Conservation (phyloP, 2,329 filamentous ascomycete species). For the Mycogone perniciosa region DNA sequence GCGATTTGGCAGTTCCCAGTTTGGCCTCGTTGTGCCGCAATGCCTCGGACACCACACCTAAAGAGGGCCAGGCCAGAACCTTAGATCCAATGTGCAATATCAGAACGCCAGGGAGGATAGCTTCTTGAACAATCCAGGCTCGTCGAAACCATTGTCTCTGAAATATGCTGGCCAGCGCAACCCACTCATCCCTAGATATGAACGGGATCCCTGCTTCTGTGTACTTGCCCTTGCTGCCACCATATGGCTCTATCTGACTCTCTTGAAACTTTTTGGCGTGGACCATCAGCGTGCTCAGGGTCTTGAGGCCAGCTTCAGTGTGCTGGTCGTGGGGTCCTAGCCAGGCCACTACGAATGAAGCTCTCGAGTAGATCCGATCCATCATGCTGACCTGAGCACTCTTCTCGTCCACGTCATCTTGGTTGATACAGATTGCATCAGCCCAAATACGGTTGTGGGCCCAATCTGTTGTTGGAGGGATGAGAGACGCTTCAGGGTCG, state of each 20-base stretch:
- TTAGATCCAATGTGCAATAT: conserved; percentile 21
- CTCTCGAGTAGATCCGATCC: conserved; percentile 23
- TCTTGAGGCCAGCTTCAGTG: conserved; percentile 14
- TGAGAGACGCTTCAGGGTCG: conserved; percentile 4
- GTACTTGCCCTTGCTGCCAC: conserved; percentile 17
- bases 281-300: conserved; percentile 10
- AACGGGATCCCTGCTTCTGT: conserved; percentile 15
- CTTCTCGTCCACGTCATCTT: conserved; percentile 18
- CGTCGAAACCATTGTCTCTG: conserved; percentile 24
- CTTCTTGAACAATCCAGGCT: conserved; percentile 25
- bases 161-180: conserved; percentile 18
- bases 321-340: conserved; percentile 10
- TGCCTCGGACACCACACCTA: conserved; percentile 17
- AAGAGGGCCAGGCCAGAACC: conserved; percentile 14
- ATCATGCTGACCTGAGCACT: conserved; percentile 24
- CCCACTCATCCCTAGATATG: conserved; percentile 15
- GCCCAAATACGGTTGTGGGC: conserved; percentile 21
- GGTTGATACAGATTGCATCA: conserved; percentile 23
- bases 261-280: conserved; percentile 14
- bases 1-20: conserved; percentile 13
- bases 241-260: conserved; percentile 19
- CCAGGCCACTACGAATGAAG: background rate
- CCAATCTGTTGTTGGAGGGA: background rate
- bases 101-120: conserved; percentile 18
- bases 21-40: conserved; percentile 16